phyloP scores from a whole-genome alignment of 805 yeast genomes.

The Candida verbasci region DNA sequence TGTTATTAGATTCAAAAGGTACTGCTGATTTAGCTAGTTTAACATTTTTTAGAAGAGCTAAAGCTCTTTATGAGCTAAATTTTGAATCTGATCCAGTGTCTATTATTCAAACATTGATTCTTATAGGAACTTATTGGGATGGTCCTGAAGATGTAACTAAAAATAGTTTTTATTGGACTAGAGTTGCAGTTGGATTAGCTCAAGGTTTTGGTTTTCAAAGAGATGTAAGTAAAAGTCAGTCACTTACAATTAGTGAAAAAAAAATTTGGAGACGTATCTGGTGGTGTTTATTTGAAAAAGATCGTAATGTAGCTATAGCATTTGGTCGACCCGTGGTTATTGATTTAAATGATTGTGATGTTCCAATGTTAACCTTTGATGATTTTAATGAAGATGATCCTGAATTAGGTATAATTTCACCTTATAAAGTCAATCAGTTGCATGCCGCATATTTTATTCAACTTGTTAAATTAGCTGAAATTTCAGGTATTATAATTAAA shows the following conservation, averaged over 20 bases:
- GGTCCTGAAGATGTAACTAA: constrained; percentile 67
- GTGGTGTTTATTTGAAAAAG: constrained; percentile 76
- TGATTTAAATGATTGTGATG: constrained; percentile 70
- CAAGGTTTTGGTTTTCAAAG: constrained; percentile 77
- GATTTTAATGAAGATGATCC: constrained; percentile 57
- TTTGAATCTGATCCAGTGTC: constrained; percentile 63
- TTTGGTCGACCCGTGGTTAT: constrained; percentile 70
- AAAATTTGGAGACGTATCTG: constrained; percentile 63
- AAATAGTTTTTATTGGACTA: constrained; percentile 65
- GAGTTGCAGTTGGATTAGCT: constrained; percentile 65
- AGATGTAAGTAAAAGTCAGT: constrained; percentile 39
- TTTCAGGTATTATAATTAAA: constrained; percentile 62
- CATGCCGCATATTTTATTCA: constrained; percentile 60
- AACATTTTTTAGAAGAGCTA: constrained; percentile 64
- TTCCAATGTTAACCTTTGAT: constrained; percentile 61
- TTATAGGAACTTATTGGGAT: constrained; percentile 70
- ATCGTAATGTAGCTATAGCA: constrained; percentile 63
- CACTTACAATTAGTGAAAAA: constrained; percentile 33
- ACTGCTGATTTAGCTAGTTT: constrained; percentile 48
- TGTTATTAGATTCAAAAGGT: constrained; percentile 46
- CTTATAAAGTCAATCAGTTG: constrained; percentile 42
- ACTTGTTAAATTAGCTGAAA: constrained; percentile 61
- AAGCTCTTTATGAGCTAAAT: constrained; percentile 66
- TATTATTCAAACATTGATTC: constrained; percentile 55
- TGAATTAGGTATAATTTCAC: constrained; percentile 23